Evolutionary conservation across 2,329 filamentous ascomycete species (phyloP).

Genomic region (Fonsecaea erecta): DNA sequence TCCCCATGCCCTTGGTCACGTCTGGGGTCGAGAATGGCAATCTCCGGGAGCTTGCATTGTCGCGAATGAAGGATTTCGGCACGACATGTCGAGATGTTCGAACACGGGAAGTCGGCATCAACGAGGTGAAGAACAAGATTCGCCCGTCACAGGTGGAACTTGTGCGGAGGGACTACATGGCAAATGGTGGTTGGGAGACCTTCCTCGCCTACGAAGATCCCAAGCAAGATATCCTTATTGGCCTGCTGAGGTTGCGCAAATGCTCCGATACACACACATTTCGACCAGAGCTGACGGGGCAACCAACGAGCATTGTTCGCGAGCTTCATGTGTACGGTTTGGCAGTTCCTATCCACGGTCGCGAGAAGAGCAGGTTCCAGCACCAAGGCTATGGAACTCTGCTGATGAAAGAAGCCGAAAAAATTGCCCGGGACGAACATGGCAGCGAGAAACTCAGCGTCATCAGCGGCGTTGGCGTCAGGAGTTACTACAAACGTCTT

Average conservation of each 20-base stretch:
- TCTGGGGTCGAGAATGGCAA: conserved; percentile 98
- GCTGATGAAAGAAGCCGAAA: conserved; percentile 96
- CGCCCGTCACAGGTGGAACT: conserved; percentile 94
- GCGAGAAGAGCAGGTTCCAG: conserved; percentile 96
- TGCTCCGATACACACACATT: conserved; percentile 92
- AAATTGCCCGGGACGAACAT: conserved; percentile 92
- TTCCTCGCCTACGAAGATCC: conserved; percentile 98
- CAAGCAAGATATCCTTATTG: conserved; percentile 97
- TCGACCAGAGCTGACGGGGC: conserved; percentile 79
- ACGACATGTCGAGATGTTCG: conserved; percentile 95
- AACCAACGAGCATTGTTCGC: conserved; percentile 88
- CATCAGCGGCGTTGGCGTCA: conserved; percentile 95
- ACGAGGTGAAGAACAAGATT: conserved; percentile 99
- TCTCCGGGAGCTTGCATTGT: conserved; percentile 85
- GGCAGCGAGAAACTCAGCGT: conserved; percentile 93
- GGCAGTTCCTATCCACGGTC: conserved; percentile 93
- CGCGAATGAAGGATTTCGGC: conserved; percentile 99
- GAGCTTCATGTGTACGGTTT: conserved; percentile 97
- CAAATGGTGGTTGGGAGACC: conserved; percentile 97
- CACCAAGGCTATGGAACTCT: conserved; percentile 96
- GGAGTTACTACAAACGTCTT: conserved; percentile 91
- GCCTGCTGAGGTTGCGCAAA: conserved; percentile 83
- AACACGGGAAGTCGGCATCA: conserved; percentile 95
- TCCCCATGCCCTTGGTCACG: conserved; percentile 99
- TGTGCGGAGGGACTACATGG: conserved; percentile 87